Evolutionary conservation across 768 basidiomycete genomes (phyloP).

Genomic region (Collybiopsis confluens): DNA sequence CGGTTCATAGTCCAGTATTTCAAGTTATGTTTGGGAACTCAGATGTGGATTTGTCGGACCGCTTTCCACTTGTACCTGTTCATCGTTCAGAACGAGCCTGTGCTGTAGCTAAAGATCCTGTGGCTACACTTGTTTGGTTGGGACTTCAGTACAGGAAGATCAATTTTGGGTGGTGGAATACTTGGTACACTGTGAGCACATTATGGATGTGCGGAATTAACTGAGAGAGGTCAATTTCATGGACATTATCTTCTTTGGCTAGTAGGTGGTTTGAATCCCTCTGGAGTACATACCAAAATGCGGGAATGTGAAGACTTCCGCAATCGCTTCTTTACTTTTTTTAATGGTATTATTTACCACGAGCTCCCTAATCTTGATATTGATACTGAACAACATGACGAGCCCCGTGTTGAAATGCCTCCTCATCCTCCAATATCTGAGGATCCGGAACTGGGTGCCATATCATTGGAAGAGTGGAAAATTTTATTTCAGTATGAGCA

Average conservation of each 20-base stretch:
- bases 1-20: constrained; percentile 13
- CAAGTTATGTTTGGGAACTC: constrained; percentile 22
- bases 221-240: constrained; percentile 18
- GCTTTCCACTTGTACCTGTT: too few species aligned
- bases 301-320: constrained; percentile 14
- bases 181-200: constrained; percentile 5
- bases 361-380: constrained; percentile 23
- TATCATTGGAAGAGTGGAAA: too few species aligned
- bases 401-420: constrained; percentile 21
- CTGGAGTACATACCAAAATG: constrained; percentile 22
- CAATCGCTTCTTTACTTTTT: constrained; percentile 23
- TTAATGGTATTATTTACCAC: constrained; percentile 28
- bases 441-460: too few species aligned
- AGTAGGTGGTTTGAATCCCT: constrained; percentile 24
- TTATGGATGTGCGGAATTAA: constrained; percentile 13
- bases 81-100: constrained; percentile 17
- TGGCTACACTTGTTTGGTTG: constrained; percentile 25
- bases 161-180: background rate
- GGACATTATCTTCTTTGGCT: constrained; percentile 20
- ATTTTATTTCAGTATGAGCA: too few species aligned
- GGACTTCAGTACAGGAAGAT: constrained; percentile 15
- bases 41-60: too few species aligned
- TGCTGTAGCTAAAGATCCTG: constrained; percentile 29
- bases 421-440: constrained; percentile 14
- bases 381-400: constrained; percentile 11